Evolutionary conservation across 2,329 filamentous ascomycete genomes (phyloP), one percentile per base, ranked within the genome.

Genomic region (Exophiala dermatitidis): DNA sequence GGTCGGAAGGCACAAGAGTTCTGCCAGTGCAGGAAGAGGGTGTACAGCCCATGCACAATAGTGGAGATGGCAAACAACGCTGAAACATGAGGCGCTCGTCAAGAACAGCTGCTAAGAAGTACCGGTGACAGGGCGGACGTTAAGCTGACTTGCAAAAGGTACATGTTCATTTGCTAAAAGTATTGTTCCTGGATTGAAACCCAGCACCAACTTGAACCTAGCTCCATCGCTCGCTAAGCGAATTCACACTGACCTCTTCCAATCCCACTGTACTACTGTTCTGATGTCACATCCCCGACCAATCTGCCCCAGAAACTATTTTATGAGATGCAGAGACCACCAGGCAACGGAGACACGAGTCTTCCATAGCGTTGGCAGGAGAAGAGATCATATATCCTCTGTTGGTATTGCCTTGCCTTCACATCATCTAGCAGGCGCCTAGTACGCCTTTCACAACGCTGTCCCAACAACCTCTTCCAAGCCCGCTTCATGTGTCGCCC

Each of bases 41-140:
- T 41, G 38, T 41, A 45, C 31, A 51, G 40, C 32, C 33, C 33
- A 31, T 46, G 32, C 41, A 46, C 31, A 46, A 50, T 40, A 38
- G 54, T 53, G 48, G 54, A 48, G 43, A 10, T 19, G 29, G 37
- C 30, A 47, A 38, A 46, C n/a, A 50, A 28, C n/a, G 9, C 26
- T 57, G 54, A 57, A 57, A 53, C 50, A 48, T 33, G 38, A 43
- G 42, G 37, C 45, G 38, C 19, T 41, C 19, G 38, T 41, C 28
- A 12, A 41, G 38, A 41, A 28, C 6, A 26, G 38, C 33, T 26
- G 38, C 38, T 41, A 41, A 41, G 38, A 12, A 38, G 10, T 38
- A 8, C 36, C 36, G 7, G 19, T 31, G 34, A 31, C 19, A 36
- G 44, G 37, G 48, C 44, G 40, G 46, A 40, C 50, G 46, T 50